These are phyloP conservation scores for Gossypium rotundifolium DNA, from an alignment of 345 rosid species.

Conservation along the genomic window DNA sequence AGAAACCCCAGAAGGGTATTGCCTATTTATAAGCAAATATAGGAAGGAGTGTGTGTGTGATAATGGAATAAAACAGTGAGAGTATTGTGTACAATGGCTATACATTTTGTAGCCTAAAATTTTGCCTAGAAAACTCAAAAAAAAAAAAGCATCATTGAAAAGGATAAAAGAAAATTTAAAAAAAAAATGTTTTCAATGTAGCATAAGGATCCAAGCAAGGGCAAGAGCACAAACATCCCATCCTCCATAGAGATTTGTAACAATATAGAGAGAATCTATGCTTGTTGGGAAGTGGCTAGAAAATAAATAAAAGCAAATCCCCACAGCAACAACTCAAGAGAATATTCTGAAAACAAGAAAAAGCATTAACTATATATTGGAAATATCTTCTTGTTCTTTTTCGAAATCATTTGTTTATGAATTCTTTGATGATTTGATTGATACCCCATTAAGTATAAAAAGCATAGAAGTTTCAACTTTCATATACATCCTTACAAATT, in stretches of 20 bases:
- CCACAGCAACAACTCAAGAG: constrained; percentile 27
- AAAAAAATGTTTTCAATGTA: constrained; percentile 36
- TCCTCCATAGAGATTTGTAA: constrained; percentile 25
- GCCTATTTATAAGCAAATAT: constrained; percentile 44
- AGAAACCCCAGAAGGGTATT: constrained; percentile 25
- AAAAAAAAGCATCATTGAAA: constrained; percentile 38
- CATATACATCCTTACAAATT: constrained; percentile 12
- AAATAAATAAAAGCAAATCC: constrained; percentile 24
- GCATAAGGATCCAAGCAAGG: constrained; percentile 28
- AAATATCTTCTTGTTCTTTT: constrained; percentile 15
- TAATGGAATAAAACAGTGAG: constrained; percentile 54
- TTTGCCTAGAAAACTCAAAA: constrained; percentile 34
- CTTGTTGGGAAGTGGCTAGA: constrained; percentile 40
- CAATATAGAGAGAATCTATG: constrained; percentile 62
- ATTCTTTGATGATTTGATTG: constrained; percentile 52
- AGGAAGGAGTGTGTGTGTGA: constrained; percentile 16
- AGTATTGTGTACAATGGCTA: constrained; percentile 50
- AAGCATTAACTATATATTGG: constrained; percentile 41
- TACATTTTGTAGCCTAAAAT: constrained; percentile 22
- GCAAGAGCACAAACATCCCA: constrained; percentile 29
- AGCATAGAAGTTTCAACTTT: constrained; percentile 26
- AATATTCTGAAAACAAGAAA: constrained; percentile 53
- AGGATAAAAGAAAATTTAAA: constrained; percentile 40
- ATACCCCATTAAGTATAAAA: constrained; percentile 51
- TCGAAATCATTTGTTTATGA: constrained; percentile 52